Percentiles rank a stretch among this genome's conserved stretches.
Evolutionary conservation across 306 rosid species (phyloP).

Genomic region (Crotalaria pallida): DNA sequence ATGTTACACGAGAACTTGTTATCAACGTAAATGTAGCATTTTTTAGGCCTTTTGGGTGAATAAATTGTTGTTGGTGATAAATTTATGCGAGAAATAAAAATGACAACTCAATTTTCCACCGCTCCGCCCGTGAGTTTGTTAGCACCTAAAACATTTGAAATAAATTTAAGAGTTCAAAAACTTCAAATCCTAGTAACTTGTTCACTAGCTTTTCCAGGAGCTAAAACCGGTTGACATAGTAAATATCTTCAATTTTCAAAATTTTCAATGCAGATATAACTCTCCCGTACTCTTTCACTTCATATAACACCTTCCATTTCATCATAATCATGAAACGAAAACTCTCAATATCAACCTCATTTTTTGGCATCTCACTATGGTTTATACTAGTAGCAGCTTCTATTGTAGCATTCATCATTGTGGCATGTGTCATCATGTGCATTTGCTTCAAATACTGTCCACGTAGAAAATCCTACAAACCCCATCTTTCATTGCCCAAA

Average conservation of each 20-base stretch:
- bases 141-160: neutral
- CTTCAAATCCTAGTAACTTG: neutral
- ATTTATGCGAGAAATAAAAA: no score
- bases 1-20: no score
- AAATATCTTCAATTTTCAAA: neutral
- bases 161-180: neutral
- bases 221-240: neutral
- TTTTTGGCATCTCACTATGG: constrained; percentile 48
- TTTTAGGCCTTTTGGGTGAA: no score
- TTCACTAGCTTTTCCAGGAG: neutral
- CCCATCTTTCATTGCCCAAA: constrained; percentile 13
- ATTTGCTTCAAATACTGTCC: constrained; percentile 6
- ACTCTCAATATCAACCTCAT: constrained; percentile 25
- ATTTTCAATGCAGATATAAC: neutral
- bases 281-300: neutral
- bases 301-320: neutral
- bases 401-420: neutral
- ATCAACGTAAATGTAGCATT: no score
- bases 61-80: no score
- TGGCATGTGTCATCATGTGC: constrained; percentile 9
- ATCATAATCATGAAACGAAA: neutral
- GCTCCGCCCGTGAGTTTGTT: constrained; percentile 28
- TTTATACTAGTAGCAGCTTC: constrained; percentile 18
- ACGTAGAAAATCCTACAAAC: constrained; percentile 17
- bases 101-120: constrained; percentile 9